Conservation (phyloP, 2,329 filamentous ascomycete species). For the Cordyceps cateniannulata region DNA sequence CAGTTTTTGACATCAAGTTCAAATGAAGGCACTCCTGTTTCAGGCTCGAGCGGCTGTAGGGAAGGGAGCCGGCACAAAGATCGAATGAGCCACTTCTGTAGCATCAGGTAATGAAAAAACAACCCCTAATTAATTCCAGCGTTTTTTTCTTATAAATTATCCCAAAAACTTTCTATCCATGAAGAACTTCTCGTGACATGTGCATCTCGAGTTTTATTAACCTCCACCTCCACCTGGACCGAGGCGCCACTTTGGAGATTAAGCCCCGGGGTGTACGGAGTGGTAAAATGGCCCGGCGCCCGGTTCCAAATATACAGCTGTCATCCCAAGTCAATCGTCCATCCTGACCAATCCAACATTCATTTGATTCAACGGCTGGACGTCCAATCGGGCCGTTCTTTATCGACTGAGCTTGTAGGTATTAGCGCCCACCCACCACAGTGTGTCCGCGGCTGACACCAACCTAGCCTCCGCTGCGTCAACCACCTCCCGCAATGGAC, state of each 20-base stretch:
- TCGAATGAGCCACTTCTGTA: too few species aligned
- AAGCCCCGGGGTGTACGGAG: not conserved
- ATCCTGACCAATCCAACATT: not conserved
- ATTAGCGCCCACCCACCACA: not conserved
- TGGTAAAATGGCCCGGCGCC: not conserved
- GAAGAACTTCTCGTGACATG: not conserved
- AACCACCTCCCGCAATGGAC: not conserved
- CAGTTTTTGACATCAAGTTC: too few species aligned
- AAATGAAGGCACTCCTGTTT: too few species aligned
- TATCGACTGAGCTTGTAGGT: not conserved
- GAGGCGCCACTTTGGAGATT: constrained; percentile 3
- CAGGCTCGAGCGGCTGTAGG: too few species aligned
- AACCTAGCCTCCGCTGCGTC: not conserved
- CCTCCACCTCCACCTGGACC: not conserved
- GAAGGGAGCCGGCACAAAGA: too few species aligned
- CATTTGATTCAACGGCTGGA: not conserved
- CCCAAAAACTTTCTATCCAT: not conserved
- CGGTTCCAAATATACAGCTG: not conserved
- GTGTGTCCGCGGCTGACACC: not conserved
- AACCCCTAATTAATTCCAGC: too few species aligned
- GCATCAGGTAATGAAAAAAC: too few species aligned
- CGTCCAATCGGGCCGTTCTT: not conserved
- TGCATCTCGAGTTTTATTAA: not conserved
- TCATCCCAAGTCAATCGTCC: not conserved
- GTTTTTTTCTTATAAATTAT: too few species aligned